A percentile compares a stretch with the other conserved stretches of the same genome.
Evolutionary conservation across 202 grass and related monocot species (phyloP).

Genomic region (Elaeis oleifera): DNA sequence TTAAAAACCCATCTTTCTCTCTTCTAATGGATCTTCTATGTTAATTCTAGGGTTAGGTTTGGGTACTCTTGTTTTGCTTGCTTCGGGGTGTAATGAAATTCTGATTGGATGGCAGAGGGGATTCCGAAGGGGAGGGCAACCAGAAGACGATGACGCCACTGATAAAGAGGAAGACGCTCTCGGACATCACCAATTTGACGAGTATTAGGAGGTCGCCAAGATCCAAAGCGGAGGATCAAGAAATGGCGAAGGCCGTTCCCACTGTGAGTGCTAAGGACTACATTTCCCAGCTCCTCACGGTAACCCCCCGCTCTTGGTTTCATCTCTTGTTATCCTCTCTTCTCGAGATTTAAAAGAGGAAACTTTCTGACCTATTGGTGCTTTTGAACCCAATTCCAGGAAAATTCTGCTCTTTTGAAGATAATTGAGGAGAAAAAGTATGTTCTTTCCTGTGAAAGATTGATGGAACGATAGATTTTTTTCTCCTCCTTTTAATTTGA

Average conservation of each 20-base stretch:
- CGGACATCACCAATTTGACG: slow-evolving; percentile 50
- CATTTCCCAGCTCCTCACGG: slow-evolving; percentile 26
- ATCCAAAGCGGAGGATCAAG: background rate
- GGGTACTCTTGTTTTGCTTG: too few relatives aligned
- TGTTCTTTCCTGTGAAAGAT: slow-evolving; percentile 16
- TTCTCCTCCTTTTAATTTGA: background rate
- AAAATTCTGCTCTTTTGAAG: slow-evolving; percentile 37
- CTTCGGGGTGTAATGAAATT: too few relatives aligned
- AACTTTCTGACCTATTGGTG: background rate
- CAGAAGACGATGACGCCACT: too few relatives aligned
- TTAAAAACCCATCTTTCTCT: too few relatives aligned
- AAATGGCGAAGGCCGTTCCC: background rate
- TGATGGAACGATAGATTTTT: too few relatives aligned
- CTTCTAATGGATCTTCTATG: too few relatives aligned
- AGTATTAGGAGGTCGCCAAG: background rate
- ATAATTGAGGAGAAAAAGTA: slow-evolving; percentile 46
- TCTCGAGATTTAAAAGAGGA: background rate
- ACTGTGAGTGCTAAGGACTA: slow-evolving; percentile 2
- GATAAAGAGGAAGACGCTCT: slow-evolving; percentile 45
- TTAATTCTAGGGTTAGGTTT: too few relatives aligned
- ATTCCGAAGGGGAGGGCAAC: too few relatives aligned
- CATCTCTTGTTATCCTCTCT: too few relatives aligned
- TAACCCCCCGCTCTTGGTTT: background rate
- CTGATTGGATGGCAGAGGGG: too few relatives aligned
- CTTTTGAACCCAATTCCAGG: slow-evolving; percentile 19